These are phyloP conservation scores for Erucastrum elatum DNA, from an alignment of 345 rosid genomes.

Conservation along the genomic window DNA sequence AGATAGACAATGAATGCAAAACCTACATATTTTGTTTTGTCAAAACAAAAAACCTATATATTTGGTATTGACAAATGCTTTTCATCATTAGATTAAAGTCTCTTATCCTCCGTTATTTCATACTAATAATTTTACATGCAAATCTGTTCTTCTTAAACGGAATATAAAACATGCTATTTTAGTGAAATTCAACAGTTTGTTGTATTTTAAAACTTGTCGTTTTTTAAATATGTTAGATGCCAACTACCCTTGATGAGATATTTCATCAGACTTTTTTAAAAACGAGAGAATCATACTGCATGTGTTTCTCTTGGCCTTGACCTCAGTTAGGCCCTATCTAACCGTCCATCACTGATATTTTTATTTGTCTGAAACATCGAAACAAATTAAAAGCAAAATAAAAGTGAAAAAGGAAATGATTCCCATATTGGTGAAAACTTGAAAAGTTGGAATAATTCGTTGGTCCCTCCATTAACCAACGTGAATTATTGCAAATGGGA, in stretches of 20 bases:
- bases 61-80: not conserved
- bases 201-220: not conserved
- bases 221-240: not conserved
- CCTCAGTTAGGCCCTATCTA: slow-evolving; percentile 38
- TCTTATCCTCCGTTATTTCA: not conserved
- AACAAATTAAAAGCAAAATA: slow-evolving; percentile 27
- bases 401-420: slow-evolving; percentile 27
- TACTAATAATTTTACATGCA: not conserved
- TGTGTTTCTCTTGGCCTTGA: slow-evolving; percentile 10
- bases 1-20: not conserved
- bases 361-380: slow-evolving; percentile 35
- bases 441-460: slow-evolving; percentile 33
- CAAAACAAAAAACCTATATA: not conserved
- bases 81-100: not conserved
- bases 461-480: slow-evolving; percentile 40
- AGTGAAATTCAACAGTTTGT: slow-evolving; percentile 8
- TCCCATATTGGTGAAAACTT: slow-evolving; percentile 38
- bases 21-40: not conserved
- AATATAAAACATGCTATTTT: slow-evolving; percentile 9
- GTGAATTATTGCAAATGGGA: slow-evolving; percentile 44
- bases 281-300: slow-evolving; percentile 20
- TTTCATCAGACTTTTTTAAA: not conserved
- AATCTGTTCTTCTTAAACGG: not conserved
- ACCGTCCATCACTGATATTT: not conserved
- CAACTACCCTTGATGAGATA: slow-evolving; percentile 19